Evolutionary conservation across 805 yeast species (phyloP), one percentile per base, ranked within the genome.

Genomic region (Grigorovia transvaalensis): DNA sequence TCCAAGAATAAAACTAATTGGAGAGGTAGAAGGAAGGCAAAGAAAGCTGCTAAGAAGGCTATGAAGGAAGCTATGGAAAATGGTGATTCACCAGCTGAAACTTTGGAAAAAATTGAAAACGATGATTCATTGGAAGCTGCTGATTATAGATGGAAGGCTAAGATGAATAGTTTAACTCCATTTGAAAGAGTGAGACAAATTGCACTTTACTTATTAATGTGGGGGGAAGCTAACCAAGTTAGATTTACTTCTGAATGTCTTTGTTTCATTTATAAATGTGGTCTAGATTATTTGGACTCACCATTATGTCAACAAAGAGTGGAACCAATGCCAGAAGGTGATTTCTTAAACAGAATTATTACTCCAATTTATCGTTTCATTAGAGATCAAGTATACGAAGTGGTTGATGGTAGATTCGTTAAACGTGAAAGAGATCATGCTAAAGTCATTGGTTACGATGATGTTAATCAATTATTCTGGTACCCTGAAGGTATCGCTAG

Each of bases 391-490:
- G 90, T 85, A 51, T 86, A 84, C 61, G 93, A 85, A 71, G 79
- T 85, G 59, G 78, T 79, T 56, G 88, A 85, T 60, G 93, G 93
- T 54, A 82, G 88, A 71, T 85, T 78, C 60, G 84, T 85, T 55
- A 85, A 85, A 70, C 84, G 95, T 73, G 93, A 86, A 74, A 82
- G 74, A 66, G 95, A 86, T 68, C 95, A 86, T 71, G 83, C 83
- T 72, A 74, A 81, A 58, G 74, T 86, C 57, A 78, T 86, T 63
- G 95, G 99, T 70, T 93, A 93, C 70, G 99, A 93, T 75, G 99
- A 93, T 76, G 95, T 93, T 55, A 93, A 93, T 72, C 99, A 93
- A 77, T 78, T 93, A 62, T 93, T 95, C 74, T 93, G 99, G 99
- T 93, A 95, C 73, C 97, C 98, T 47, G 98, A 95, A 74, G 99